Evolutionary conservation across 1,284 basidiomycete genomes (phyloP).

Genomic region (Ceraceosorus bombacis): DNA sequence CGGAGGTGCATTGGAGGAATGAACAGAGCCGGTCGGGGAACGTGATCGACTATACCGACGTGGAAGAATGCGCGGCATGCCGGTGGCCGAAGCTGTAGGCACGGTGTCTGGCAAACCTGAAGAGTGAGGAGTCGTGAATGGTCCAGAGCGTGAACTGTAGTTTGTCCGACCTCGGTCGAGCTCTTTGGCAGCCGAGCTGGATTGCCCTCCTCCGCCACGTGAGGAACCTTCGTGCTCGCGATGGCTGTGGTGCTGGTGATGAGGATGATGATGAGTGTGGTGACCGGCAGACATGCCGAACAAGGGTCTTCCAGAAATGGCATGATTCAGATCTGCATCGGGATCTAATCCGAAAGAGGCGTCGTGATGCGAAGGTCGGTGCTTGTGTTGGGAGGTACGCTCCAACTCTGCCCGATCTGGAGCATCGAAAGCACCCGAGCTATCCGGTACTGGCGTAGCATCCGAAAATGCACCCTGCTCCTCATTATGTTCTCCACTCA

Average conservation of each 20-base stretch:
- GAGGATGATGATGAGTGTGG: constrained; percentile 1
- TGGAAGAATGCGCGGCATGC: constrained; percentile 31
- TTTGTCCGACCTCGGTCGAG: constrained; percentile 15
- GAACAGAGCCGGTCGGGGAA: neutral
- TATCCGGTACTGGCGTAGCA: neutral
- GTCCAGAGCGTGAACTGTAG: neutral
- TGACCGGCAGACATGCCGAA: neutral
- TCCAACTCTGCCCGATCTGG: neutral
- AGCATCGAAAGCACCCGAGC: neutral
- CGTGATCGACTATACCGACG: constrained; percentile 3
- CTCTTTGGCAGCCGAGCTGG: constrained; percentile 15
- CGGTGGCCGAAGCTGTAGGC: constrained; percentile 32
- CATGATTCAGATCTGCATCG: constrained; percentile 4
- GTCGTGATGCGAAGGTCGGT: neutral
- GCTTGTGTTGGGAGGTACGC: neutral
- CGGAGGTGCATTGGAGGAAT: constrained; percentile 2
- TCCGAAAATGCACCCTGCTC: neutral
- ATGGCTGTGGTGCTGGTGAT: constrained; percentile 8
- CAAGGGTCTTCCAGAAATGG: constrained; percentile 1
- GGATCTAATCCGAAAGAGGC: constrained; percentile 9
- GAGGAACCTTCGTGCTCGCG: constrained; percentile 5
- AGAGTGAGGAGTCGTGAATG: constrained; percentile 13
- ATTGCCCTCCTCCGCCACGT: neutral
- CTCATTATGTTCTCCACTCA: neutral
- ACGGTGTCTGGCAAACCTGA: constrained; percentile 17